Conservation (phyloP, 2,329 filamentous ascomycete species). For the Botrytis paeoniae region DNA sequence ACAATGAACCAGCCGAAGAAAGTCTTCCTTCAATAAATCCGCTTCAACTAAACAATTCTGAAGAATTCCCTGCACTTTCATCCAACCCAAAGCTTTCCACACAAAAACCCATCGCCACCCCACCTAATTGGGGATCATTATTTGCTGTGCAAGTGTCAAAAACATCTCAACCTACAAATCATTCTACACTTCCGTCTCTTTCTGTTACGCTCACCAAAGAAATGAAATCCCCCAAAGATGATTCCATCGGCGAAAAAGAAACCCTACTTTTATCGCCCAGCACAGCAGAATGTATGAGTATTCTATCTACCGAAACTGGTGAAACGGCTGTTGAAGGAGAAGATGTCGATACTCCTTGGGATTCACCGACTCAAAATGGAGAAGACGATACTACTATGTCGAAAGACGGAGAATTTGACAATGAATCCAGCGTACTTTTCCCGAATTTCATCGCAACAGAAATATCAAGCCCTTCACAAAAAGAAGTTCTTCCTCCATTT, state of each 20-base stretch:
- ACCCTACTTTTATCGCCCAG: not conserved
- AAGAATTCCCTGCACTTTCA: conserved; percentile 13
- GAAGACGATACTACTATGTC: not conserved
- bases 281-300: conserved; percentile 10
- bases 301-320: not conserved
- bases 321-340: not conserved
- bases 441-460: not conserved
- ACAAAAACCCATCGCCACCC: not conserved
- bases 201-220: not conserved
- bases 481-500: conserved; percentile 5
- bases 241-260: not conserved
- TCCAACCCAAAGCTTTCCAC: not conserved
- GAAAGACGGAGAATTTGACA: not conserved
- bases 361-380: not conserved
- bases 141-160: not conserved
- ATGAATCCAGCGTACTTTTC: not conserved
- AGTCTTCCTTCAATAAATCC: not conserved
- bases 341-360: not conserved
- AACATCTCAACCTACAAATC: not conserved
- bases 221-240: not conserved
- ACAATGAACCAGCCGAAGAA: not conserved
- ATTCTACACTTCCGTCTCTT: not conserved
- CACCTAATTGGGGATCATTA: conserved; percentile 5
- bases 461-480: not conserved
- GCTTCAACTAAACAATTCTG: not conserved